Evolutionary conservation across 108 stramenopile species (phyloP), one percentile per base, ranked within the genome.

Genomic region (Seminavis robusta): DNA sequence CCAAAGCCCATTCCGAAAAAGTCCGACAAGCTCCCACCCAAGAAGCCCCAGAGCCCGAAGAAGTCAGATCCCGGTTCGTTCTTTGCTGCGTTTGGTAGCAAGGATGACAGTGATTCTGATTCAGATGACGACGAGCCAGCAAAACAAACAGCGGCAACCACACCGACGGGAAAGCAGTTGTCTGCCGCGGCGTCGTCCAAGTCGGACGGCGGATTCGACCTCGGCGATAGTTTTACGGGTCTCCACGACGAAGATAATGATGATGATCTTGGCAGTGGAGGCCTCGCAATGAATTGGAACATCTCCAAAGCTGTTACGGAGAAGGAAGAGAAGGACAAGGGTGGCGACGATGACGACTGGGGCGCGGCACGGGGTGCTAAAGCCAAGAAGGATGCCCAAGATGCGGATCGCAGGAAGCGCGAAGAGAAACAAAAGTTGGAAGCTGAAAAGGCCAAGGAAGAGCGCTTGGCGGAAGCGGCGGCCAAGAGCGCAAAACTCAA

Each of bases 351-450:
- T 21, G 86, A 92, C 55, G 88, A 79, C 57, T 93, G 91, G 91
- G 86, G 81, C 26, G 79, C 70, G 39, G 91, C 91, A 26, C 64
- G 80, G 4, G 79, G 87, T 56, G 70, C 79, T 40, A 79, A 83
- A 21, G 87, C 71, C 19, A 81, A 72, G n/a, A 60, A 78, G 8
- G 87, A 87, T 52, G 86, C 70, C 26, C 69, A 71, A 13, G 91
- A 93, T 52, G 85, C 79, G 15, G 91, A 93, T 30, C 82, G 88
- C 37, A 81, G 80, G 45, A 81, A 78, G 28, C 85, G 83, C 13
- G 91, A 93, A 58, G 84, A 88, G 62, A 87, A 89, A 53, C 72
- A 83, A 48, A 63, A 70, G 29, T 78, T 73, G 7, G 86, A 89
- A 58, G 88, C 87, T 30, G 88, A 93, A 47, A 53, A 66, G 36